These are phyloP conservation scores for Rutstroemia sp. DNA, from an alignment of 2,329 filamentous ascomycete genomes.

Conservation along the genomic window DNA sequence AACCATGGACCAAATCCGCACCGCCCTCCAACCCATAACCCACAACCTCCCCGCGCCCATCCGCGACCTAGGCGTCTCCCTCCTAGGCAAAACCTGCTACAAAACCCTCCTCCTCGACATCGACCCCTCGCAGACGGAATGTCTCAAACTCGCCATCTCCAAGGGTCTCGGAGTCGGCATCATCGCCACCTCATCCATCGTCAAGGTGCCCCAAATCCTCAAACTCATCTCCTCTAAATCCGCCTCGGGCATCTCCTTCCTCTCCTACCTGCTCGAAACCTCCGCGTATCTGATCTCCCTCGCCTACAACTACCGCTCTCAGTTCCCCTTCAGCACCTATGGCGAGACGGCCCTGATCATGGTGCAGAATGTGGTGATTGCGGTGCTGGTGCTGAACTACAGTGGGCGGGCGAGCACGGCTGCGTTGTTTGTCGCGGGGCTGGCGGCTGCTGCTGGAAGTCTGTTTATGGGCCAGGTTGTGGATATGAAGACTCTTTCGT, in stretches of 20 bases:
- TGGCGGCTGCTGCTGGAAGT: constrained; percentile 62
- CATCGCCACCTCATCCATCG: constrained; percentile 79
- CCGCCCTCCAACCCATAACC: constrained; percentile 59
- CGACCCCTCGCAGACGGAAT: constrained; percentile 67
- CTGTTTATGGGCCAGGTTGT: constrained; percentile 66
- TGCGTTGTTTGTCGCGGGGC: constrained; percentile 68
- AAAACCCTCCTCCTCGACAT: constrained; percentile 77
- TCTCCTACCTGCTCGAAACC: constrained; percentile 90
- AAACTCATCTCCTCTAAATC: constrained; percentile 81
- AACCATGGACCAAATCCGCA: constrained; percentile 55
- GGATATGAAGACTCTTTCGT: constrained; percentile 38
- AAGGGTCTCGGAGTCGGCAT: constrained; percentile 93
- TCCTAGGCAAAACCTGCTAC: constrained; percentile 83
- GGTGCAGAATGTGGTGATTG: constrained; percentile 86
- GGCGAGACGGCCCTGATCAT: constrained; percentile 92
- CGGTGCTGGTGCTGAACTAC: constrained; percentile 78
- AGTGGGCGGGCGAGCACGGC: constrained; percentile 60
- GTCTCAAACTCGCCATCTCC: constrained; percentile 82
- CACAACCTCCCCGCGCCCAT: constrained; percentile 67
- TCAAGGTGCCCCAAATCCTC: constrained; percentile 95
- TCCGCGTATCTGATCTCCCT: constrained; percentile 79
- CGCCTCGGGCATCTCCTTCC: constrained; percentile 76
- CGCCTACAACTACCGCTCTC: constrained; percentile 85
- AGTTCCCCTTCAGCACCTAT: constrained; percentile 93
- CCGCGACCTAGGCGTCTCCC: constrained; percentile 64